Conservation (phyloP, 768 basidiomycete genomes). For the Kwoniella pini region DNA sequence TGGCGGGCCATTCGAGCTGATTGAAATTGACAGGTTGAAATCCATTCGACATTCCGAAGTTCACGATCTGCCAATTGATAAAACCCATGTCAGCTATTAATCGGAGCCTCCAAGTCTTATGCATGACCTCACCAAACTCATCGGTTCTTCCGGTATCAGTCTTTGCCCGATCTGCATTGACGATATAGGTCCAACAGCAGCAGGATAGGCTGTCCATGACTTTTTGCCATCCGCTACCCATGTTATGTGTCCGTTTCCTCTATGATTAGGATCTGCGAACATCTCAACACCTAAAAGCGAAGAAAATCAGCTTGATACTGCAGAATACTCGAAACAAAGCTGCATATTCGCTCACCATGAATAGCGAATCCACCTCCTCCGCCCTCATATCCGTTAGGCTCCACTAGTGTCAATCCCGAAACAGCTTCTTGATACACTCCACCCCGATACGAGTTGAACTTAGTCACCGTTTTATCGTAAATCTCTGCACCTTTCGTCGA, state of each 20-base stretch:
- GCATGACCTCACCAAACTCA: constrained; percentile 66
- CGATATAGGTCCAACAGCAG: constrained; percentile 68
- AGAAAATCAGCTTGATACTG: constrained; percentile 59
- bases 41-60: constrained; percentile 55
- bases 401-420: constrained; percentile 32
- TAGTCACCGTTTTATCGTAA: constrained; percentile 51
- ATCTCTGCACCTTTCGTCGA: constrained; percentile 42
- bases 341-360: constrained; percentile 31
- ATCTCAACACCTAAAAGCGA: constrained; percentile 80
- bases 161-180: constrained; percentile 64
- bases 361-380: constrained; percentile 19
- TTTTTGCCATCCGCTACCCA: constrained; percentile 71
- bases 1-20: constrained; percentile 72
- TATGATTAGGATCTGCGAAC: constrained; percentile 70
- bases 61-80: constrained; percentile 67
- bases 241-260: constrained; percentile 73
- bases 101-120: no score
- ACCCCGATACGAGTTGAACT: constrained; percentile 53
- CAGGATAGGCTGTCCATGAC: constrained; percentile 72
- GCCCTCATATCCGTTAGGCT: constrained; percentile 22
- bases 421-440: constrained; percentile 56
- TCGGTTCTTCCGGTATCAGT: constrained; percentile 82
- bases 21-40: constrained; percentile 54
- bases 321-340: no score
- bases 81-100: no score